Percentiles rank a stretch among this genome's conserved stretches.
These are phyloP conservation scores for Stemphylium vesicarium DNA, from an alignment of 2,329 filamentous ascomycete genomes.

Conservation along the genomic window DNA sequence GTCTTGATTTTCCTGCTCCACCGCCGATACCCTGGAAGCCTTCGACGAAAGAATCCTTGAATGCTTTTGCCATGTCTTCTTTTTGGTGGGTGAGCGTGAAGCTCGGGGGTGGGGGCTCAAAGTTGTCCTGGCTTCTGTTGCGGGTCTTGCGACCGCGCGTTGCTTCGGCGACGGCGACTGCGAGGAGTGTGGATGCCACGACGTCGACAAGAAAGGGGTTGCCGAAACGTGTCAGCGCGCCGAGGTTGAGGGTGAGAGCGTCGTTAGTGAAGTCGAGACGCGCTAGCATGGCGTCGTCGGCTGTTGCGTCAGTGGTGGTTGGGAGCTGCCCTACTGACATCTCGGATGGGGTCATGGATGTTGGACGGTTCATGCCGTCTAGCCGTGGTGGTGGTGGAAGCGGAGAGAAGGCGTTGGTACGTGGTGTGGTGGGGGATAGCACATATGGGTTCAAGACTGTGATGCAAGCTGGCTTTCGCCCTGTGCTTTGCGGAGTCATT, in stretches of 20 bases:
- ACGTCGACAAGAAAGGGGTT: constrained; percentile 56
- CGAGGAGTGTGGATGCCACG: constrained; percentile 50
- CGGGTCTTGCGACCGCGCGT: constrained; percentile 35
- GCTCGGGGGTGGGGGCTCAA: constrained; percentile 43
- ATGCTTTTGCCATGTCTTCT: constrained; percentile 35
- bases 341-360: constrained; percentile 42
- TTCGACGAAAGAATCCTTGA: constrained; percentile 42
- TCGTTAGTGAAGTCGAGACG: constrained; percentile 53
- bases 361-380: constrained; percentile 30
- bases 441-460: constrained; percentile 49
- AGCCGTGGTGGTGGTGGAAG: constrained; percentile 38
- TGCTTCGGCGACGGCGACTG: constrained; percentile 55
- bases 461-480: constrained; percentile 42
- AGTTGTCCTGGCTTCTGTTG: constrained; percentile 31
- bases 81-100: constrained; percentile 29
- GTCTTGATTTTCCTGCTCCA: constrained; percentile 19
- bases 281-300: constrained; percentile 50
- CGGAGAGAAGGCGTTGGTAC: constrained; percentile 40
- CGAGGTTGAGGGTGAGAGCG: constrained; percentile 53
- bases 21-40: constrained; percentile 43
- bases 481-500: constrained; percentile 41
- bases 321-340: constrained; percentile 43
- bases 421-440: constrained; percentile 43
- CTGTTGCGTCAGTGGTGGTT: constrained; percentile 44
- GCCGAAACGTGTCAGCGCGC: constrained; percentile 51